A percentile compares a stretch with the other conserved stretches of the same genome.
Conservation (phyloP, 1,284 basidiomycete species). For the Peniophora sp. region DNA sequence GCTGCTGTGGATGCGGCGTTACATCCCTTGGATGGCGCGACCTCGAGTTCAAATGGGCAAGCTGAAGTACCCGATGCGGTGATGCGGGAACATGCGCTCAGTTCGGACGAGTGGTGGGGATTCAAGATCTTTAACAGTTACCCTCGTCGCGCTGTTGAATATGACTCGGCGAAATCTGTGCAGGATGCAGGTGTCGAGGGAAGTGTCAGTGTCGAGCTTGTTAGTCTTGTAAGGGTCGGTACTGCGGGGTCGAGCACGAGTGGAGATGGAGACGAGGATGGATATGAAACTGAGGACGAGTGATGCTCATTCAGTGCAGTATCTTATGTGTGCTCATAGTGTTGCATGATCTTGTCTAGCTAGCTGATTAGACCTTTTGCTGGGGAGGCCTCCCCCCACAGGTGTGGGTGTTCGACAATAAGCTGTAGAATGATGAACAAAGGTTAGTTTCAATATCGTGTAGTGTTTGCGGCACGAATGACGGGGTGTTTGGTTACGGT, state of each 20-base stretch:
- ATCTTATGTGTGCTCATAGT: too few relatives aligned
- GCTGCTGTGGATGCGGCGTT: constrained; percentile 57
- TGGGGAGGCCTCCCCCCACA: too few relatives aligned
- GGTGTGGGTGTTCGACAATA: too few relatives aligned
- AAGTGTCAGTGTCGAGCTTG: constrained; percentile 62
- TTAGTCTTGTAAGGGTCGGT: constrained; percentile 11
- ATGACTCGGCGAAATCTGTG: constrained; percentile 34
- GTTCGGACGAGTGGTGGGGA: constrained; percentile 52
- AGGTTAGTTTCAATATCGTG: too few relatives aligned
- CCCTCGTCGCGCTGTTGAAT: constrained; percentile 59
- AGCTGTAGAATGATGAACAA: too few relatives aligned
- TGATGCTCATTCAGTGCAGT: too few relatives aligned
- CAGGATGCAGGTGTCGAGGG: constrained; percentile 44
- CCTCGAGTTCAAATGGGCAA: neutral
- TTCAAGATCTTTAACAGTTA: constrained; percentile 67
- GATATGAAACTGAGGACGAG: constrained; percentile 56
- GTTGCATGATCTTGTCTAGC: too few relatives aligned
- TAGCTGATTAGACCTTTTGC: too few relatives aligned
- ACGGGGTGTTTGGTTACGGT: too few relatives aligned
- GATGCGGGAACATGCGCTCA: constrained; percentile 25
- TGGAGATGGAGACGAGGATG: constrained; percentile 28
- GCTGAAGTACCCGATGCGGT: constrained; percentile 33
- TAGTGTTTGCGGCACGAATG: too few relatives aligned
- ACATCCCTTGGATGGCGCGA: constrained; percentile 25
- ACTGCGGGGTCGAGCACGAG: constrained; percentile 1